A percentile compares a stretch with the other conserved stretches of the same genome.
phyloP scores from a whole-genome alignment of 2,329 filamentous ascomycete genomes.

The Graphilbum ipis-grandicollis region DNA sequence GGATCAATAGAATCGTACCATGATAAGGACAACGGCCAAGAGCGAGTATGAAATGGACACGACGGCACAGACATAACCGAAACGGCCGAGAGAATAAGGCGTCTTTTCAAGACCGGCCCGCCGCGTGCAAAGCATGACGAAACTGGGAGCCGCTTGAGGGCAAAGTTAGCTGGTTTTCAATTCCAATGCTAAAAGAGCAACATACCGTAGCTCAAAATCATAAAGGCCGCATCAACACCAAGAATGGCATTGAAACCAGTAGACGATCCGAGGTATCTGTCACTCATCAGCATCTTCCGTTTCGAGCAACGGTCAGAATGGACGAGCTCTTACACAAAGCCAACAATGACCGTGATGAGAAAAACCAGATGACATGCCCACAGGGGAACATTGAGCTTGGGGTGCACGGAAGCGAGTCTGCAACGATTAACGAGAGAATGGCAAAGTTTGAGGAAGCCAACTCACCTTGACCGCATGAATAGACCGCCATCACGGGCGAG shows the following conservation, averaged over 20 bases:
- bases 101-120: neutral
- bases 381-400: neutral
- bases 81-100: neutral
- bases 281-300: neutral
- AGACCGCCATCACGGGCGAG: neutral
- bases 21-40: neutral
- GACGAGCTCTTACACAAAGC: neutral
- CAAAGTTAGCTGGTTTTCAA: neutral
- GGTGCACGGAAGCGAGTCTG: neutral
- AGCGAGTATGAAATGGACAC: neutral
- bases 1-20: neutral
- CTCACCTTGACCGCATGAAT: neutral
- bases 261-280: neutral
- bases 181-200: neutral
- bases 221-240: neutral
- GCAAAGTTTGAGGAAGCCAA: too few species aligned
- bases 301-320: neutral
- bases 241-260: neutral
- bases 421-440: too few species aligned
- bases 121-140: neutral
- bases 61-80: neutral
- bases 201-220: neutral
- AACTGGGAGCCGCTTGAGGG: neutral
- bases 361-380: neutral
- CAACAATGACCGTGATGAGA: neutral